Conservation (phyloP, 495 filamentous ascomycete species). For the Jackrogersella minutella region DNA sequence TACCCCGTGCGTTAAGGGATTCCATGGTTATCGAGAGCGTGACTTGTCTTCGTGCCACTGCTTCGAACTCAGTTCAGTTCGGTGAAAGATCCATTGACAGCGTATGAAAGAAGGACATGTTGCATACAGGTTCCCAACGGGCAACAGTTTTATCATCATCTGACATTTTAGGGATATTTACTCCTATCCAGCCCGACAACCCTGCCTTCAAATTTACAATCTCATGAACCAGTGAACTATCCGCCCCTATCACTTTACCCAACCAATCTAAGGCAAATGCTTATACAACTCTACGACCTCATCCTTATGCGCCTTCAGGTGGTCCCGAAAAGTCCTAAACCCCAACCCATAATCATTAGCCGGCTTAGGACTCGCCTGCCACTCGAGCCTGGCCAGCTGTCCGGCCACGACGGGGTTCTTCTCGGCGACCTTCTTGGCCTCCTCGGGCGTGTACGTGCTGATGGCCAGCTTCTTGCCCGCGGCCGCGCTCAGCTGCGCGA, state of each 20-base stretch:
- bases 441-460: conserved; percentile 3
- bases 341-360: conserved; percentile 9
- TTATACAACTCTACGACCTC: conserved; percentile 26
- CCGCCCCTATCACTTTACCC: too few relatives aligned
- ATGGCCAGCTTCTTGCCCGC: conserved; percentile 20
- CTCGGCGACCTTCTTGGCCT: conserved; percentile 8
- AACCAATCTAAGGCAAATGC: conserved; percentile 6
- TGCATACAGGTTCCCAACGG: too few relatives aligned
- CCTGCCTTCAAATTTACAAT: too few relatives aligned
- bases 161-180: too few relatives aligned
- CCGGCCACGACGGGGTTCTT: conserved; percentile 7
- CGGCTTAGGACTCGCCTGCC: conserved; percentile 21
- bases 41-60: too few relatives aligned
- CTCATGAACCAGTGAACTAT: too few relatives aligned
- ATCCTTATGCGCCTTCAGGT: neutral
- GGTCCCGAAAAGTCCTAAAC: conserved; percentile 17
- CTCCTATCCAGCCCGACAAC: too few relatives aligned
- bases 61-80: too few relatives aligned
- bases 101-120: too few relatives aligned
- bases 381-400: conserved; percentile 2
- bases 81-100: too few relatives aligned
- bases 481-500: conserved; percentile 11
- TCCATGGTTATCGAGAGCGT: too few relatives aligned
- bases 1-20: neutral
- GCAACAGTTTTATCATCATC: too few relatives aligned